Base-by-base conservation (phyloP, 2,329 filamentous ascomycete genomes). In the Fusarium chuoi region DNA sequence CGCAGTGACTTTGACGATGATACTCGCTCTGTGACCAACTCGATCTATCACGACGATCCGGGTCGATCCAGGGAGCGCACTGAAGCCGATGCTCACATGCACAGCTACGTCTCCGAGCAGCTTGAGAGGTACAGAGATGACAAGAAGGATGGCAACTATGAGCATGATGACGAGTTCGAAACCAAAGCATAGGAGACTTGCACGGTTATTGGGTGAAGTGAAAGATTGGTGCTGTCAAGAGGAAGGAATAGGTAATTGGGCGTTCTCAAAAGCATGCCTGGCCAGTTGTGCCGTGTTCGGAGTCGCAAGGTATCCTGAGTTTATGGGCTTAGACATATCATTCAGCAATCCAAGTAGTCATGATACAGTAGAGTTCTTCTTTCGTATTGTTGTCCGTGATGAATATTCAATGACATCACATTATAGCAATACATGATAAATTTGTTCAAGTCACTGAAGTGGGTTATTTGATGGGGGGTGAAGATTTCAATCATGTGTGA, bases 31-130 rank as follows among this genome's bases (percentile, higher is more conserved):
- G 77, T 76, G 14, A 79, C 77, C 41, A 80, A 80, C 60, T 80
- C 79, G 10, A 75, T 80, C n/a, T 75, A 78, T 44, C 76, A 79
- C 9, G 82, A 82, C 20, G 83, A 84, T 28, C 76, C 81, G 22
- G 89, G 89, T 42, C 83, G 85, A 54, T 76, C 84, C 60, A 84
- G 83, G 64, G 84, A 88, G 76, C 84, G 86, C 35, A 81, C 80
- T 39, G 87, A 90, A 78, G 90, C 90, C 0, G 89, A 94, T 77
- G 86, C 89, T 62, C 93, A 96, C 75, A 89, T 97, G 79, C 91
- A 94, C 69, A 89, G 90, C 74, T 98, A 97, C 81, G 93, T 98
- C 64, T 91, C 89, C 36, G 92, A 95, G 72, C 93, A 98, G 84
- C 86, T 98, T 65, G 88, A 92, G 81, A 87, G 91, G 64, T 91